Evolutionary conservation across 176 grass and related monocot genomes (phyloP), one percentile per base, ranked within the genome.

Genomic region (Oryza brachyantha): DNA sequence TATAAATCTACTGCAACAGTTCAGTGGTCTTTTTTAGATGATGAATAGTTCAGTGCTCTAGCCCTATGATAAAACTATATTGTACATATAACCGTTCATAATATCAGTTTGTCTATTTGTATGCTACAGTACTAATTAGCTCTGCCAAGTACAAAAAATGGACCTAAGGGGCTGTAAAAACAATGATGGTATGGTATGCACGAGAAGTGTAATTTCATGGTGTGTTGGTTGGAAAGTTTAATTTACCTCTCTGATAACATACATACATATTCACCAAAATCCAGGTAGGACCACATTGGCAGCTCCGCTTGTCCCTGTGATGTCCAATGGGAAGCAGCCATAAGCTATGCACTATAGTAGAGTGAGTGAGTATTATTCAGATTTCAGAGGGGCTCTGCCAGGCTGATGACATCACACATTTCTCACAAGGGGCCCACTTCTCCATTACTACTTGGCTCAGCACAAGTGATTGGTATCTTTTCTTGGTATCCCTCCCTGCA

Each of bases 361-460:
- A 77, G 73, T 79, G 52, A 77, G 73, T 79, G 31, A 32, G 31
- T 32, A 46, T 61, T 43, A 79, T 66, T 59, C 79, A 83, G 60
- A 65, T 74, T 74, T 74, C n/a, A 82, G 57, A 72, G 67, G 62
- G 67, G 62, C 41, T 71, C 26, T 31, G 19, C 26, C 26, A 55
- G 45, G 74, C 57, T 65, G 37, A 48, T 83, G 85, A 83, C 68
- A 66, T 79, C 80, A 87, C 74, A 16, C n/a, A 31, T 48, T 29
- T 78, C 58, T 73, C 57, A 2, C 34, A 35, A 2, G 9, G 58
- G 34, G 12, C 65, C 64, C 42, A 77, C 73, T 34, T 32, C 16
- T 48, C 68, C 61, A 80, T 21, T 59, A n/a, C n/a, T 59, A 58
- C 27, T 19, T 35, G 45, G 61, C 13, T 58, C 16, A 68, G 84